Base-by-base conservation (phyloP, 805 yeast species). In the Wickerhamomyces pijperi region DNA sequence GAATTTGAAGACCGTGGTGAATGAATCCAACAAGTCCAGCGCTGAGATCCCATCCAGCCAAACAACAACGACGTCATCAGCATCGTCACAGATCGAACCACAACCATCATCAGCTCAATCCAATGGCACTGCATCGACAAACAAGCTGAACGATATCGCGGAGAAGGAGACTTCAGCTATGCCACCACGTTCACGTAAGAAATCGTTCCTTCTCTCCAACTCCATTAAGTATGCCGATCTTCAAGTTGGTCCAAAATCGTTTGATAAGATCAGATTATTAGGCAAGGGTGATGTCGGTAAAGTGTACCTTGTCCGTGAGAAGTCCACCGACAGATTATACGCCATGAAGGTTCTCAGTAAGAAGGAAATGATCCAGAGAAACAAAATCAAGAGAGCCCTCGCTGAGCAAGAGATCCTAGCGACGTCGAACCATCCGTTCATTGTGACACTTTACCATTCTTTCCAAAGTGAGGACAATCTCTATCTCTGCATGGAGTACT, bases 251-350 rank as follows among this genome's bases (percentile, higher is more conserved):
- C 94, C 94, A 3, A 73, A 74, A 35, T 82, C 92, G 20, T 92
- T 92, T 57, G 96, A 88, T 48, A 90, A 86, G 56, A 74, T 92
- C 39, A 76, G 84, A 48, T 63, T 92, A n/a, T 63, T 92, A 37
- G 99, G 99, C 4, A 85, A 85, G 55, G 99, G 99, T 42, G 98
- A 92, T 53, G 97, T 92, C 29, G 99, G 99, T 3, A 88, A 86
- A 57, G 99, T 92, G 19, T 92, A 84, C 52, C 64, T 92, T 20
- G 99, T 92, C 5, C 72, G 82, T 44, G 96, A 94, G 50, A 85
- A 82, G 55, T 63, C 68, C 31, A 68, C 88, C 3, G 76, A 78
- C 46, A 74, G 78, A 46, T 61, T 87, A 28, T 92, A 78, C 56
- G 99, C 99, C 5, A 82, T 92, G 90, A 92, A 92, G 56, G 85